Conservation (phyloP, 768 basidiomycete species). For the Psilocybe azurescens region DNA sequence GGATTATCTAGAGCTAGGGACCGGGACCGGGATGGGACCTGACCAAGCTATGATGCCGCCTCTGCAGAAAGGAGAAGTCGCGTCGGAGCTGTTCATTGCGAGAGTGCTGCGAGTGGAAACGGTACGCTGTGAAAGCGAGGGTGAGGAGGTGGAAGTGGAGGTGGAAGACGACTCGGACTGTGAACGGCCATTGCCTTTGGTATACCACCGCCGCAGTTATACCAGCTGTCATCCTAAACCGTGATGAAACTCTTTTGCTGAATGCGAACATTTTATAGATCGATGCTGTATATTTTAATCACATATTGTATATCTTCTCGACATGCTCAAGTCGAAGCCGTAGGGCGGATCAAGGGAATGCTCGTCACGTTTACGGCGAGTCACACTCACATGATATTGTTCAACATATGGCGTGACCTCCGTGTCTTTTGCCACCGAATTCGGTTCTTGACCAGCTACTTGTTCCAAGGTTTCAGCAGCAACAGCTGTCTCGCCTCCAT, state of each 20-base stretch:
- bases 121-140: slow-evolving; percentile 5
- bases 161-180: not conserved
- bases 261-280: no score
- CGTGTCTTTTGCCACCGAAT: not conserved
- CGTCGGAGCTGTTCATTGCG: slow-evolving; percentile 83
- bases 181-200: slow-evolving; percentile 50
- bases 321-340: no score
- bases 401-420: not conserved
- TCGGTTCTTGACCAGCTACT: slow-evolving; percentile 2
- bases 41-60: slow-evolving; percentile 5
- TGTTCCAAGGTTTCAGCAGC: not conserved
- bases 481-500: slow-evolving; percentile 5
- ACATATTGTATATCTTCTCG: no score
- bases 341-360: not conserved
- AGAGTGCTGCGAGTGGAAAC: slow-evolving; percentile 68
- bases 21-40: slow-evolving; percentile 8
- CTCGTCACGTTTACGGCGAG: not conserved
- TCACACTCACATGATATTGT: not conserved
- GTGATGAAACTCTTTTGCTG: not conserved
- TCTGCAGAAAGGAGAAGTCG: slow-evolving; percentile 30
- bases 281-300: no score
- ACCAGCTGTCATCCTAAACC: slow-evolving; percentile 44
- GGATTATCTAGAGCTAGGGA: slow-evolving; percentile 35
- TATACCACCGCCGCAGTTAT: slow-evolving; percentile 69
- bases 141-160: not conserved